phyloP scores from a whole-genome alignment of 2,329 filamentous ascomycete genomes.

The Aspergillus alliaceus region DNA sequence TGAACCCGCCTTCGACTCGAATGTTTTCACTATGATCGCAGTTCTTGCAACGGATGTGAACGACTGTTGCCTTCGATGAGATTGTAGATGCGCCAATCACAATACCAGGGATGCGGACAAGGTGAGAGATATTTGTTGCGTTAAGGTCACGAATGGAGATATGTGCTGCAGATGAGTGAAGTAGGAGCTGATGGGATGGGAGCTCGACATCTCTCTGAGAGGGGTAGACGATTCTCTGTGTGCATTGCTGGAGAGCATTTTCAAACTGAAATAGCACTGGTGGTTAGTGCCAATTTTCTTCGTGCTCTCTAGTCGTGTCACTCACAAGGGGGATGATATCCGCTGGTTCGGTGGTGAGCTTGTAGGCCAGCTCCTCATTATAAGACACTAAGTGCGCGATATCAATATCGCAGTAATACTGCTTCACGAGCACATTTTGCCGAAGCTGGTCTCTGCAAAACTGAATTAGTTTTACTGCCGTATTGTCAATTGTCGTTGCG shows the following conservation, averaged over 20 bases:
- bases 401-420: constrained; percentile 94
- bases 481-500: constrained; percentile 2
- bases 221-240: constrained; percentile 89
- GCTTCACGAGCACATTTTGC: constrained; percentile 91
- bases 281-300: neutral
- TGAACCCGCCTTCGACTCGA: constrained; percentile 78
- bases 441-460: constrained; percentile 79
- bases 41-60: constrained; percentile 84
- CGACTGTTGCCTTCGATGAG: constrained; percentile 87
- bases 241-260: constrained; percentile 82
- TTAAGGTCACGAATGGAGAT: constrained; percentile 93
- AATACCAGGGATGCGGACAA: constrained; percentile 96
- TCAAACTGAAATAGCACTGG: constrained; percentile 67
- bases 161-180: constrained; percentile 87
- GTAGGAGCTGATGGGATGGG: constrained; percentile 88
- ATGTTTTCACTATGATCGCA: constrained; percentile 73
- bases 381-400: constrained; percentile 94
- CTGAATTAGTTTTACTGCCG: constrained; percentile 1
- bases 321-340: constrained; percentile 88
- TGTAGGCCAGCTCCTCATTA: constrained; percentile 91
- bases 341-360: constrained; percentile 81
- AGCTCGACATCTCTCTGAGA: constrained; percentile 66
- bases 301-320: neutral
- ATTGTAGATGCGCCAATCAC: constrained; percentile 96
- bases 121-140: constrained; percentile 84